A percentile compares a stretch with the other conserved stretches of the same genome.
These are phyloP conservation scores for Pleurostoma richardsiae DNA, from an alignment of 2,329 filamentous ascomycete species.

Conservation along the genomic window DNA sequence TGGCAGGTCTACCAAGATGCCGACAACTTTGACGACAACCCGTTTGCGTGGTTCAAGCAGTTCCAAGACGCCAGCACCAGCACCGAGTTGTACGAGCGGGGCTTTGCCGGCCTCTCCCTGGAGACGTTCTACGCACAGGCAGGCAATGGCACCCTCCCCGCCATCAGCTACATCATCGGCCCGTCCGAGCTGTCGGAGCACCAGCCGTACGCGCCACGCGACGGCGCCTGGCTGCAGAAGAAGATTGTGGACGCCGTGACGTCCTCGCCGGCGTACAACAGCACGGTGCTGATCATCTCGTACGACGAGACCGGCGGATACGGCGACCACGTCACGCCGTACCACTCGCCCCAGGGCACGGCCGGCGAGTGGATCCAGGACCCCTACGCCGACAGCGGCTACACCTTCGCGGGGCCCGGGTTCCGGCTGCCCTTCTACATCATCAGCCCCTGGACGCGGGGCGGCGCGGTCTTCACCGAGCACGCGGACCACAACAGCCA, in stretches of 20 bases:
- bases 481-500: conserved; percentile 45
- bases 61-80: conserved; percentile 31
- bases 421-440: conserved; percentile 44
- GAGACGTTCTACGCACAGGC: conserved; percentile 40
- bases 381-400: conserved; percentile 26
- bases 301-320: conserved; percentile 44
- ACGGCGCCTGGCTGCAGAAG: conserved; percentile 50
- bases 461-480: conserved; percentile 41
- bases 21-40: conserved; percentile 42
- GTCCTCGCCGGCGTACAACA: conserved; percentile 40
- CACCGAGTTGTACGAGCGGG: conserved; percentile 30
- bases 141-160: conserved; percentile 36
- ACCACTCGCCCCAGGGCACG: conserved; percentile 35
- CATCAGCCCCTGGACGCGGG: conserved; percentile 44
- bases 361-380: conserved; percentile 40
- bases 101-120: conserved; percentile 32
- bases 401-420: conserved; percentile 8
- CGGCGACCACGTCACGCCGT: conserved; percentile 43
- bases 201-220: conserved; percentile 44
- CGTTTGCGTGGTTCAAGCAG: conserved; percentile 40
- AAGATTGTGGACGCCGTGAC: conserved; percentile 45
- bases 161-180: conserved; percentile 39
- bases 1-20: conserved; percentile 40
- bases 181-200: conserved; percentile 48
- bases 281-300: conserved; percentile 40